Conservation (phyloP, 352 stramenopile genomes). For the Phytophthora podocarpi region DNA sequence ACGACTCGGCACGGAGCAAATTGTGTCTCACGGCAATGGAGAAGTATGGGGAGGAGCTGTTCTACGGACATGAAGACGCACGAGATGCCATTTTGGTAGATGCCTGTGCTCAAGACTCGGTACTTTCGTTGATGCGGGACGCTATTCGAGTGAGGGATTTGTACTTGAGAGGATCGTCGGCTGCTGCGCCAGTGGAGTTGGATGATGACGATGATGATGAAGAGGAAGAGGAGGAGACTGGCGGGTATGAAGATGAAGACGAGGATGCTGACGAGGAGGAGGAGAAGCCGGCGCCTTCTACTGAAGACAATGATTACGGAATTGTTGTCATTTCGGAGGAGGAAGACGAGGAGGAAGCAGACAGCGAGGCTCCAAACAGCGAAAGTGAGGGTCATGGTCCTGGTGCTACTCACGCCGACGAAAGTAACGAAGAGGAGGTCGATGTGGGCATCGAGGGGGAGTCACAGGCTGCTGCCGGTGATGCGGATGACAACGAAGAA, state of each 20-base stretch:
- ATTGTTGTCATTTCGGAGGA: constrained; percentile 62
- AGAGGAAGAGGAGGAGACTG: constrained; percentile 39
- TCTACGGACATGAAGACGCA: constrained; percentile 60
- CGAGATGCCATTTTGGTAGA: constrained; percentile 70
- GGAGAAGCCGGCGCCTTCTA: constrained; percentile 13
- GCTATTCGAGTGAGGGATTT: constrained; percentile 55
- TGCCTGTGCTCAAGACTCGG: constrained; percentile 59
- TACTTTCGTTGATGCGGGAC: constrained; percentile 60
- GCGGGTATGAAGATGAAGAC: constrained; percentile 34
- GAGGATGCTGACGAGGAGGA: constrained; percentile 38
- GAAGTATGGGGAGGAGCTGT: constrained; percentile 74
- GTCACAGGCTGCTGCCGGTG: constrained; percentile 21
- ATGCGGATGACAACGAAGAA: constrained; percentile 25
- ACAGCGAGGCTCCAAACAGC: constrained; percentile 7
- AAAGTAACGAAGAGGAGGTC: constrained; percentile 28
- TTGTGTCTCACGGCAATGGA: constrained; percentile 63
- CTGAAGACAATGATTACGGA: constrained; percentile 40
- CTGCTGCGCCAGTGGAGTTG: constrained; percentile 56
- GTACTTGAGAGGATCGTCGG: constrained; percentile 54
- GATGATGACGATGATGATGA: constrained; percentile 61
- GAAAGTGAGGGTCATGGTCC: constrained; percentile 8
- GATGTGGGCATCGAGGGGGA: constrained; percentile 24
- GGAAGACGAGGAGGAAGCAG: constrained; percentile 35
- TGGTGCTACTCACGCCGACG: background rate
- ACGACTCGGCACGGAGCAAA: constrained; percentile 59